Percentiles rank a stretch among this genome's conserved stretches.
Evolutionary conservation across 768 basidiomycete species (phyloP).

Genomic region (Leccinum longicurvipes): DNA sequence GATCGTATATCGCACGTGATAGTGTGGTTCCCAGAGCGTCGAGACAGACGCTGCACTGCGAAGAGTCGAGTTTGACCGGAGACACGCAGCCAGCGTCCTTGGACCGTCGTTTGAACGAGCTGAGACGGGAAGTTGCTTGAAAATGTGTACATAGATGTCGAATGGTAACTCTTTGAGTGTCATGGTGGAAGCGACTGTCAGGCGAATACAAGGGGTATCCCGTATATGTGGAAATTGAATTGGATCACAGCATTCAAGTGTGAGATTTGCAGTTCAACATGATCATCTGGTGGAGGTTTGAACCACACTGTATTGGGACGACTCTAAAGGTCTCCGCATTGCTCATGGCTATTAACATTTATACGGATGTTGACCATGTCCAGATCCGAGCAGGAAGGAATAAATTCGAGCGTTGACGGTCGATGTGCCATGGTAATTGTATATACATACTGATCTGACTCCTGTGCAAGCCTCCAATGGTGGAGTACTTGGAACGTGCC

Average conservation of each 20-base stretch:
- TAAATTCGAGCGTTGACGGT: neutral
- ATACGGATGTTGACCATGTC: neutral
- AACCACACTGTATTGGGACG: too few species aligned
- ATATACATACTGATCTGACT: too few species aligned
- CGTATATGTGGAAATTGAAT: too few species aligned
- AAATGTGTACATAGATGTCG: constrained; percentile 38
- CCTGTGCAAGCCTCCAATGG: too few species aligned
- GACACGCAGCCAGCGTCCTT: constrained; percentile 40
- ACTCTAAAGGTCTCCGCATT: too few species aligned
- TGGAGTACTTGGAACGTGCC: too few species aligned
- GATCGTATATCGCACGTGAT: constrained; percentile 46
- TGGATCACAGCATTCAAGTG: neutral
- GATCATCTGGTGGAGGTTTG: neutral
- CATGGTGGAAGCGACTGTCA: constrained; percentile 17
- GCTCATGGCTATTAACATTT: neutral
- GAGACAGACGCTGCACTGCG: constrained; percentile 42
- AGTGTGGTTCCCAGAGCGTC: constrained; percentile 52
- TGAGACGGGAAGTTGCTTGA: constrained; percentile 32
- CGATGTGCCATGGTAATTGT: too few species aligned
- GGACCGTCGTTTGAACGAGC: constrained; percentile 21
- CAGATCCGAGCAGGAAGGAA: neutral
- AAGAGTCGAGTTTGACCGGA: constrained; percentile 37
- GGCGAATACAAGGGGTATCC: too few species aligned
- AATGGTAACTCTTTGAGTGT: constrained; percentile 25
- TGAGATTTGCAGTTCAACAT: neutral